phyloP scores from a whole-genome alignment of 164 flowering plant genomes.

The Dillenia turbinata region DNA sequence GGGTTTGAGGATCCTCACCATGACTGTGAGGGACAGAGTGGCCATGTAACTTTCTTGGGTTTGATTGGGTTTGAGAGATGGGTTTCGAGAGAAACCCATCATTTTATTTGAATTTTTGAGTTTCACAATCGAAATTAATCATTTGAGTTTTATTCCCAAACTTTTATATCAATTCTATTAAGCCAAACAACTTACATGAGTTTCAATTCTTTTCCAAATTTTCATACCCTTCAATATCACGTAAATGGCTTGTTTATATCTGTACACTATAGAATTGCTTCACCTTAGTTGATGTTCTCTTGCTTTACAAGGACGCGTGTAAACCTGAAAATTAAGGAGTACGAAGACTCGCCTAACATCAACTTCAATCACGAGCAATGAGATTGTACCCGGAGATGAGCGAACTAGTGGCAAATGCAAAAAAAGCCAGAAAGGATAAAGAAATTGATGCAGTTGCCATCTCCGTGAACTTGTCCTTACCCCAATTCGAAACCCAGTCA shows the following conservation, averaged over 20 bases:
- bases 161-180: too few species aligned
- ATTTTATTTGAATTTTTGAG: too few species aligned
- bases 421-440: slow-evolving; percentile 76
- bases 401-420: slow-evolving; percentile 71
- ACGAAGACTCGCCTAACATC: background rate
- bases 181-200: too few species aligned
- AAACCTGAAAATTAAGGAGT: background rate
- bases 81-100: too few species aligned
- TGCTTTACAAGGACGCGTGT: background rate
- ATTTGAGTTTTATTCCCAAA: too few species aligned
- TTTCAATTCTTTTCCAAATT: too few species aligned
- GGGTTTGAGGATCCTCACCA: too few species aligned
- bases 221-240: background rate
- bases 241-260: slow-evolving; percentile 5
- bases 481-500: slow-evolving; percentile 82
- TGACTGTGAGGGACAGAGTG: too few species aligned
- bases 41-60: too few species aligned
- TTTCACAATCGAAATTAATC: too few species aligned
- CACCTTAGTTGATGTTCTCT: slow-evolving; percentile 1
- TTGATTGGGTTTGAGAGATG: too few species aligned
- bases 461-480: slow-evolving; percentile 78
- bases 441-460: slow-evolving; percentile 77
- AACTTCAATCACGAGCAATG: slow-evolving; percentile 23
- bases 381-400: slow-evolving; percentile 75
- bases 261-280: slow-evolving; percentile 11